These are phyloP conservation scores for Hyphopichia pseudoburtonii DNA, from an alignment of 1,139 yeast genomes.

Conservation along the genomic window DNA sequence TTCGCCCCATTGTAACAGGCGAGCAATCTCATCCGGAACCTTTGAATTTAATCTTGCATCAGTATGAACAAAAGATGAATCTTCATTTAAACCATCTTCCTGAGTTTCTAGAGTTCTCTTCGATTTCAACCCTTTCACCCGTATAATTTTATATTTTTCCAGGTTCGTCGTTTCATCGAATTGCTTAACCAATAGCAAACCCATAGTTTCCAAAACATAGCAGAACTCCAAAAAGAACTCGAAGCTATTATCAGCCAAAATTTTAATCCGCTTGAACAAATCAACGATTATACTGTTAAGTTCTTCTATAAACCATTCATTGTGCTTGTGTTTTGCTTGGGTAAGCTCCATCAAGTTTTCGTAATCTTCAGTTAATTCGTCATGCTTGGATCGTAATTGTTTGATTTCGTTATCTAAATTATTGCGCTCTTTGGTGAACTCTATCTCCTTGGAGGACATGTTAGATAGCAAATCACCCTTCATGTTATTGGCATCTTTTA, in stretches of 20 bases:
- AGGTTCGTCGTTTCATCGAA: conserved; percentile 18
- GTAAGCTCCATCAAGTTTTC: conserved; percentile 48
- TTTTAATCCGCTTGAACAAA: conserved; percentile 20
- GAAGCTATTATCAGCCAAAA: conserved; percentile 21
- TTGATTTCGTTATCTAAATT: conserved; percentile 51
- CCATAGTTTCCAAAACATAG: conserved; percentile 72
- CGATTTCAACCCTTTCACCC: conserved; percentile 70
- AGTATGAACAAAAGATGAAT: conserved; percentile 16
- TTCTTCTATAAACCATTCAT: conserved; percentile 25
- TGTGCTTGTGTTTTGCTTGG: conserved; percentile 29
- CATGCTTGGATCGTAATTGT: conserved; percentile 30
- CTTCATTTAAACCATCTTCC: conserved; percentile 20
- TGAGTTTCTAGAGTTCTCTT: conserved; percentile 20
- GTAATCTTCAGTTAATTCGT: conserved; percentile 48
- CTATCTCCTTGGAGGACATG: conserved; percentile 62
- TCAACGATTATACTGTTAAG: conserved; percentile 23
- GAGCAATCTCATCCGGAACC: conserved; percentile 29
- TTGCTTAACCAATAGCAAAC: conserved; percentile 58
- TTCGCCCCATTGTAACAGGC: conserved; percentile 27
- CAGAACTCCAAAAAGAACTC: conserved; percentile 48
- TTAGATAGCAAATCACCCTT: conserved; percentile 67
- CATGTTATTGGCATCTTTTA: conserved; percentile 30
- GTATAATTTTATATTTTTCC: conserved; percentile 46
- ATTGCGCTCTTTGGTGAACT: conserved; percentile 54
- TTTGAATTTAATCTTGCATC: conserved; percentile 27